These are phyloP conservation scores for Balakata baccata DNA, from an alignment of 345 rosid genomes.

Conservation along the genomic window DNA sequence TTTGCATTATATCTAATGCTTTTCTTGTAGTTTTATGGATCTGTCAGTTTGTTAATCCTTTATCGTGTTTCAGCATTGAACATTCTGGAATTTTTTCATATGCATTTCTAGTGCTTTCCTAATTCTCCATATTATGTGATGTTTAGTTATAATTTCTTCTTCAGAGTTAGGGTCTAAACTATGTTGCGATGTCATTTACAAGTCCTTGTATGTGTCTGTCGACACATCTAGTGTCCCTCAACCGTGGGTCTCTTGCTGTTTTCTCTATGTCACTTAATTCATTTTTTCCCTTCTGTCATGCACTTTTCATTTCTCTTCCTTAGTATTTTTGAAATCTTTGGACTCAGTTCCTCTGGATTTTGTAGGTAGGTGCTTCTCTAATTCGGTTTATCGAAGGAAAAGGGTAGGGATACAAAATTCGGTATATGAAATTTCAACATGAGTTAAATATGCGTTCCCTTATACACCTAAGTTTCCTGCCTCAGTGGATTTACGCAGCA, in stretches of 20 bases:
- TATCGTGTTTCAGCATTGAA: background rate
- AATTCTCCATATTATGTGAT: background rate
- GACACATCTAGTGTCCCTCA: background rate
- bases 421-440: conserved; percentile 10
- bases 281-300: background rate
- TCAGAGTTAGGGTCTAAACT: background rate
- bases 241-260: background rate
- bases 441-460: conserved; percentile 19
- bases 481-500: conserved; percentile 61
- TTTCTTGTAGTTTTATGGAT: background rate
- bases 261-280: background rate
- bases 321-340: background rate
- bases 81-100: background rate
- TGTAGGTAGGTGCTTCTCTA: conserved; percentile 81
- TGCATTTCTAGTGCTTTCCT: background rate
- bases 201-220: background rate
- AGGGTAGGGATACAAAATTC: conserved; percentile 46
- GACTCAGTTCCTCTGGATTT: conserved; percentile 18
- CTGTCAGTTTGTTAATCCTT: background rate
- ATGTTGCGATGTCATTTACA: background rate
- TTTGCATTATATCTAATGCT: background rate
- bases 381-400: conserved; percentile 67
- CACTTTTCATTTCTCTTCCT: background rate
- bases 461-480: conserved; percentile 17
- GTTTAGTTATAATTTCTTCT: background rate